Percentiles rank a stretch among this genome's conserved stretches.
phyloP scores from a whole-genome alignment of 768 basidiomycete species.

The Rhizopogon vulgaris region DNA sequence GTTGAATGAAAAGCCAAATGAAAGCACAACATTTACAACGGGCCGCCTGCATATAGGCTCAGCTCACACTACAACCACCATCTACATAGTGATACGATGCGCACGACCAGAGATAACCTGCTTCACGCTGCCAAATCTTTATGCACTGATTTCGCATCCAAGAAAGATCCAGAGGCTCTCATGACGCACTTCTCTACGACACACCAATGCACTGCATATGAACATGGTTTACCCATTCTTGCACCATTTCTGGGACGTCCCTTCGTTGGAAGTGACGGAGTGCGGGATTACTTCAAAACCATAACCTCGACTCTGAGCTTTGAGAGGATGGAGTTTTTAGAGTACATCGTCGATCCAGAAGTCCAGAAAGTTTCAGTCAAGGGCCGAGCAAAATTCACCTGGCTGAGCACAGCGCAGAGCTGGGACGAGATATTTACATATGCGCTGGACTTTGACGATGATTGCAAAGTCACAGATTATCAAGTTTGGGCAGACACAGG shows the following conservation, averaged over 20 bases:
- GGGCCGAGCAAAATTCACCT: conserved; percentile 51
- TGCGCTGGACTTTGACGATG: conserved; percentile 53
- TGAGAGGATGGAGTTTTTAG: conserved; percentile 46
- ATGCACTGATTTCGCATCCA: conserved; percentile 46
- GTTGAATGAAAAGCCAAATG: no score
- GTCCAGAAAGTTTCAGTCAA: conserved; percentile 46
- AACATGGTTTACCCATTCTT: conserved; percentile 47
- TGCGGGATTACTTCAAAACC: conserved; percentile 44
- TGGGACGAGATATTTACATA: conserved; percentile 63
- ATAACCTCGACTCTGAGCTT: conserved; percentile 42
- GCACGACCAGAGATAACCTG: conserved; percentile 29
- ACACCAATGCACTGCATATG: conserved; percentile 38
- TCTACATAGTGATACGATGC: conserved; percentile 11
- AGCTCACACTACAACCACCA: neutral
- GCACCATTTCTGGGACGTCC: conserved; percentile 56
- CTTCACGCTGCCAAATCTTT: conserved; percentile 39
- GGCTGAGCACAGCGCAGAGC: conserved; percentile 43
- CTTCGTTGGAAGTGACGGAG: conserved; percentile 39
- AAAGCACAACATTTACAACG: no score
- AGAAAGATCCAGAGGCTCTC: conserved; percentile 35
- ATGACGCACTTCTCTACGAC: conserved; percentile 46
- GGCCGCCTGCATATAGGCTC: no score
- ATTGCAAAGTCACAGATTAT: conserved; percentile 48
- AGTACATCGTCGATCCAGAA: conserved; percentile 48
- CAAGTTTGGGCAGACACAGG: conserved; percentile 69